phyloP scores from a whole-genome alignment of 805 yeast genomes.

The Candida cerambycidarum region DNA sequence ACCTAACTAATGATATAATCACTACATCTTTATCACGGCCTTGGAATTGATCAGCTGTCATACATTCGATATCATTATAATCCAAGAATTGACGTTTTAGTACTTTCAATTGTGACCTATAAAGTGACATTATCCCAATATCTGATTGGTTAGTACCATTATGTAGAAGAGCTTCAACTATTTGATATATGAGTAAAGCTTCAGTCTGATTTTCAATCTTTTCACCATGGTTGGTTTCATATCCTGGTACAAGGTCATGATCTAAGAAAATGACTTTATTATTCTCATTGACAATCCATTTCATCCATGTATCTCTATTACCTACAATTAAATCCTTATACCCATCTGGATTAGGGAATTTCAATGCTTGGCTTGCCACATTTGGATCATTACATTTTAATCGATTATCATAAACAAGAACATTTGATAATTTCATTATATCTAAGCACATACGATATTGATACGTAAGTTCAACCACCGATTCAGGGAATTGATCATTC shows the following conservation, averaged over 20 bases:
- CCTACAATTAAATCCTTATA: constrained; percentile 13
- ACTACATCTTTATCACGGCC: constrained; percentile 94
- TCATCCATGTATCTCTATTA: constrained; percentile 50
- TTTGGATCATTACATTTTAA: constrained; percentile 69
- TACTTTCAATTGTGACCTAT: constrained; percentile 65
- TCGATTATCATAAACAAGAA: constrained; percentile 70
- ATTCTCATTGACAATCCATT: constrained; percentile 49
- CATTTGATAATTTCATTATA: constrained; percentile 79
- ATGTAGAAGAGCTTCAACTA: constrained; percentile 54
- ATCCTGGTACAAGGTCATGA: constrained; percentile 67
- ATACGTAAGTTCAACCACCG: constrained; percentile 72
- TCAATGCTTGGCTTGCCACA: constrained; percentile 60
- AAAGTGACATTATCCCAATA: constrained; percentile 88
- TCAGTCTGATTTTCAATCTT: constrained; percentile 74
- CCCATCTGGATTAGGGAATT: constrained; percentile 43
- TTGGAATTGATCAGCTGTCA: constrained; percentile 95
- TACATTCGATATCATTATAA: constrained; percentile 58
- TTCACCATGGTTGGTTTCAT: constrained; percentile 57
- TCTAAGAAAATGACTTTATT: constrained; percentile 74
- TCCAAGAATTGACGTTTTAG: constrained; percentile 33
- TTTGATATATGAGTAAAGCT: constrained; percentile 60
- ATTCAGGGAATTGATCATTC: constrained; percentile 68
- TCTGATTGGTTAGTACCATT: constrained; percentile 60
- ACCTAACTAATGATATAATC: constrained; percentile 83
- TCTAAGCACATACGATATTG: constrained; percentile 95